Conservation (phyloP, 768 basidiomycete genomes). For the Tricholoma matsutake region DNA sequence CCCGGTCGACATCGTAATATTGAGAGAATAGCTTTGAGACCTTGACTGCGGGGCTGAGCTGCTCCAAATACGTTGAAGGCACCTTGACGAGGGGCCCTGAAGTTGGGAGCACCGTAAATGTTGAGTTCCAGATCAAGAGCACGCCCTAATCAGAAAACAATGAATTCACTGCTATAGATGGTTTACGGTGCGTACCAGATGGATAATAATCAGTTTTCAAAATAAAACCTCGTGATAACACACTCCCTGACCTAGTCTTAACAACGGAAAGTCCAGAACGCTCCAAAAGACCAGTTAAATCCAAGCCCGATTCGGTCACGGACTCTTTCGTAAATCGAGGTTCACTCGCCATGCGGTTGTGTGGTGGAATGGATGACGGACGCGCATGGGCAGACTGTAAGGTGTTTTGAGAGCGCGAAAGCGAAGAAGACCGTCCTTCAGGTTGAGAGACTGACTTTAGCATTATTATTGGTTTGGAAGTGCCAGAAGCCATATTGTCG, state of each 20-base stretch:
- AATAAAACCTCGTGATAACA: slow-evolving; percentile 85
- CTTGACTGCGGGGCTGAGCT: slow-evolving; percentile 92
- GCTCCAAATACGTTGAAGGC: slow-evolving; percentile 91
- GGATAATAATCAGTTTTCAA: slow-evolving; percentile 92
- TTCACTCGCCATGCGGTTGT: slow-evolving; percentile 12
- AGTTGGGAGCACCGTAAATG: slow-evolving; percentile 94
- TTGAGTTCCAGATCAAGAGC: slow-evolving; percentile 89
- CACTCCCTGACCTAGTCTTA: slow-evolving; percentile 79
- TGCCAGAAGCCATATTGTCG: slow-evolving; percentile 12
- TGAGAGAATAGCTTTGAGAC: slow-evolving; percentile 85
- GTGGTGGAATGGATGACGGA: slow-evolving; percentile 13
- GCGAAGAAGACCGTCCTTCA: slow-evolving; percentile 13
- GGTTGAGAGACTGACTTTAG: slow-evolving; percentile 8
- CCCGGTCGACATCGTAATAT: slow-evolving; percentile 74
- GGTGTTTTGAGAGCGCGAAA: neutral
- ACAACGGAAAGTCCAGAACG: slow-evolving; percentile 73
- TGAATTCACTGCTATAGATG: slow-evolving; percentile 2
- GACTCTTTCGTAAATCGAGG: slow-evolving; percentile 13
- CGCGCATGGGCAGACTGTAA: slow-evolving; percentile 2
- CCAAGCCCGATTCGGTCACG: slow-evolving; percentile 36
- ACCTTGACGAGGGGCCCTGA: slow-evolving; percentile 75
- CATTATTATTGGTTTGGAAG: neutral
- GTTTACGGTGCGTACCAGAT: slow-evolving; percentile 44
- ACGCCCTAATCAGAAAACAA: slow-evolving; percentile 49
- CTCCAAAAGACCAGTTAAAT: slow-evolving; percentile 61